A percentile compares a stretch with the other conserved stretches of the same genome.
Conservation (phyloP, 1,284 basidiomycete species). For the Cutaneotrichosporon sp. region DNA sequence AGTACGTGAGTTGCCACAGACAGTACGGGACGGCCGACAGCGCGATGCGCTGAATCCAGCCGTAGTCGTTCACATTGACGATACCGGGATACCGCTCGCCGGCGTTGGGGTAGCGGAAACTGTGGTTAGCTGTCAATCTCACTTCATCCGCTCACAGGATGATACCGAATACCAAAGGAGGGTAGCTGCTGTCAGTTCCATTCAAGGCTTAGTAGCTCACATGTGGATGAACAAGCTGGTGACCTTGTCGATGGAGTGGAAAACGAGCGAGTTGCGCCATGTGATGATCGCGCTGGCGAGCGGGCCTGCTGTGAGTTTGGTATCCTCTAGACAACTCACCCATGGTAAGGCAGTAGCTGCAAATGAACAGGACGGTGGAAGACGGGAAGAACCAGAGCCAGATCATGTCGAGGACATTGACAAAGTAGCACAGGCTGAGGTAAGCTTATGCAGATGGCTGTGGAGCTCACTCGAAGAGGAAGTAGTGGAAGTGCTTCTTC, state of each 20-base stretch:
- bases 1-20: constrained; percentile 85
- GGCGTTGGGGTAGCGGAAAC: constrained; percentile 24
- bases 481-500: constrained; percentile 85
- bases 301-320: constrained; percentile 59
- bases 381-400: constrained; percentile 82
- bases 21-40: constrained; percentile 58
- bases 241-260: constrained; percentile 91
- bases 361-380: constrained; percentile 73
- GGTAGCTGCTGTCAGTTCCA: constrained; percentile 53
- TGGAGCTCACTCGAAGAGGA: constrained; percentile 74
- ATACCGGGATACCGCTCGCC: constrained; percentile 80
- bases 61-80: constrained; percentile 53
- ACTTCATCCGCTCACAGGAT: constrained; percentile 77
- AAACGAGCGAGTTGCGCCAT: constrained; percentile 93
- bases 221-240: constrained; percentile 89
- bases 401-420: constrained; percentile 81
- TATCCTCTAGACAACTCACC: constrained; percentile 58
- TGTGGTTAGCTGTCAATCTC: constrained; percentile 10
- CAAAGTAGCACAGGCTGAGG: constrained; percentile 71
- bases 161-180: constrained; percentile 80
- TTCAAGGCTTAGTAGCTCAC: constrained; percentile 53
- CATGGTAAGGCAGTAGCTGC: constrained; percentile 83
- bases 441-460: no score
- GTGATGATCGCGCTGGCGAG: constrained; percentile 92
- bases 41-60: constrained; percentile 52